phyloP scores from a whole-genome alignment of 441 rosid species.

The Populus hybrid region DNA sequence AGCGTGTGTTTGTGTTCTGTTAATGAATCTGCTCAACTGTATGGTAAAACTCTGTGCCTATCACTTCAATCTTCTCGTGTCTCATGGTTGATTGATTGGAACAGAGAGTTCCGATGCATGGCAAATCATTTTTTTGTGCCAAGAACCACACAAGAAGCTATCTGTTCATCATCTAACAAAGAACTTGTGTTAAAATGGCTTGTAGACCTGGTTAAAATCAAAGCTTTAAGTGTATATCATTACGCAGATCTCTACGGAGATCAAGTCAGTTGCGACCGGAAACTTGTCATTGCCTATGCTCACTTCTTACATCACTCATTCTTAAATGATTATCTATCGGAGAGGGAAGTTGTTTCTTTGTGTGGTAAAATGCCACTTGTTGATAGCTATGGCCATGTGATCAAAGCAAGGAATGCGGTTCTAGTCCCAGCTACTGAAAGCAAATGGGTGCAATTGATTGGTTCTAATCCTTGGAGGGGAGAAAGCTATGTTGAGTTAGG shows the following conservation, averaged over 20 bases:
- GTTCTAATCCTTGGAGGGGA: slow-evolving; percentile 55
- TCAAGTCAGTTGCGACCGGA: slow-evolving; percentile 22
- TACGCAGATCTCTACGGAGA: slow-evolving; percentile 29
- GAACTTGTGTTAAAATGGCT: slow-evolving; percentile 44
- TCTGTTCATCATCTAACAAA: slow-evolving; percentile 15
- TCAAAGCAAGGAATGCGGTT: slow-evolving; percentile 24
- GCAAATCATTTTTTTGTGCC: slow-evolving; percentile 38
- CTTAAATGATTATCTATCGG: slow-evolving; percentile 17
- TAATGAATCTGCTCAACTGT: slow-evolving; percentile 1
- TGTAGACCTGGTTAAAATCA: slow-evolving; percentile 7
- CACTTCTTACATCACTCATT: slow-evolving; percentile 50
- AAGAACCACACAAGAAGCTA: slow-evolving; percentile 26
- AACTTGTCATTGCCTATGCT: slow-evolving; percentile 38
- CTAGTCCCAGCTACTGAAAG: slow-evolving; percentile 67
- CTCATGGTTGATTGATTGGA: slow-evolving; percentile 53
- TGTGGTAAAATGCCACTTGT: slow-evolving; percentile 51
- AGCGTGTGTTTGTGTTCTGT: slow-evolving; percentile 34
- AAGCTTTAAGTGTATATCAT: slow-evolving; percentile 6
- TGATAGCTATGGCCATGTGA: slow-evolving; percentile 45
- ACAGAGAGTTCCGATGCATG: slow-evolving; percentile 34
- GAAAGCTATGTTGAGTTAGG: slow-evolving; percentile 44
- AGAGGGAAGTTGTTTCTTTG: slow-evolving; percentile 19
- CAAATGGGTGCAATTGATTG: slow-evolving; percentile 55
- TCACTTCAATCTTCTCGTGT: background rate
- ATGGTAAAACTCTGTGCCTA: slow-evolving; percentile 21